phyloP scores from a whole-genome alignment of 495 filamentous ascomycete genomes.

The Penicillium roqueforti region DNA sequence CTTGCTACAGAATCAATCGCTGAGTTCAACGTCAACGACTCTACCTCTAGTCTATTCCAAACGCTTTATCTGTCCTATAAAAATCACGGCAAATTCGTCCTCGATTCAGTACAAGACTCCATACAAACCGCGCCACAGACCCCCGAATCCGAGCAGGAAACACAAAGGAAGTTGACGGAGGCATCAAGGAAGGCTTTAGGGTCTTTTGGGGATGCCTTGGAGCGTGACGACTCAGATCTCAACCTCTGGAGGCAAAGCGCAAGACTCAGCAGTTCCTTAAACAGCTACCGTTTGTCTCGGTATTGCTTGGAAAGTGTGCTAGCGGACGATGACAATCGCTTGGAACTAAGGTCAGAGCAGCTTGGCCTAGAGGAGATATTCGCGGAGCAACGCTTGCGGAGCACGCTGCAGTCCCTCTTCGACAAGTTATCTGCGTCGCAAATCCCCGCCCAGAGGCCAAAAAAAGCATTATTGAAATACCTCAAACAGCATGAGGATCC shows the following conservation, averaged over 20 bases:
- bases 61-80: constrained; percentile 92
- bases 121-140: constrained; percentile 25
- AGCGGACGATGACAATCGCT: constrained; percentile 72
- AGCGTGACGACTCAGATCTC: constrained; percentile 86
- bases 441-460: constrained; percentile 57
- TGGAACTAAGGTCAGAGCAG: constrained; percentile 66
- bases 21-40: constrained; percentile 52
- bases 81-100: constrained; percentile 83
- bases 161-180: constrained; percentile 26
- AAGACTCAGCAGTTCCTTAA: constrained; percentile 67
- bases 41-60: constrained; percentile 74
- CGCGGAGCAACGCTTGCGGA: constrained; percentile 71
- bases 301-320: constrained; percentile 91
- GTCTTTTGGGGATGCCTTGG: constrained; percentile 71
- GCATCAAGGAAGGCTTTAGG: constrained; percentile 43
- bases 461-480: constrained; percentile 57
- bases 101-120: constrained; percentile 63
- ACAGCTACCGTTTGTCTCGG: constrained; percentile 70
- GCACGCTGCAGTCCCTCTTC: constrained; percentile 60
- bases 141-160: constrained; percentile 35
- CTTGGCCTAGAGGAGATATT: constrained; percentile 81
- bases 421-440: constrained; percentile 69
- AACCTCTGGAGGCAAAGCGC: constrained; percentile 91
- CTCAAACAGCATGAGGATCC: constrained; percentile 69
- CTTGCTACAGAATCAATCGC: constrained; percentile 41